Conservation (phyloP, 495 filamentous ascomycete species). For the Pyrenula aspistea region DNA sequence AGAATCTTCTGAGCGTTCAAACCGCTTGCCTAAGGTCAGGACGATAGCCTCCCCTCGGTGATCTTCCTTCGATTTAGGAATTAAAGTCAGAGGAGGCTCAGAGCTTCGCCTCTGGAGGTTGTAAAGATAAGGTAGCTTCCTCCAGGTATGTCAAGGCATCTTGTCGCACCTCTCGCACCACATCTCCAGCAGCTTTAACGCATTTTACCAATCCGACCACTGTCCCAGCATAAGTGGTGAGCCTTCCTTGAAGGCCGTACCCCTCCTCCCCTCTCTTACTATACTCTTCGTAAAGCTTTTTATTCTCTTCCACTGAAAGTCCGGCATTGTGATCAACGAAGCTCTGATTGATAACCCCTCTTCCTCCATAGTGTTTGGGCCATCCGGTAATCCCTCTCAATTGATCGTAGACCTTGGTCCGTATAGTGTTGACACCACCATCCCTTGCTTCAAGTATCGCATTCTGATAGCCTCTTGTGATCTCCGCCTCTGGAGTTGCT, state of each 20-base stretch:
- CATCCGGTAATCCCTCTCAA: slow-evolving; percentile 52
- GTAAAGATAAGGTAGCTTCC: not conserved
- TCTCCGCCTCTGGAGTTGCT: slow-evolving; percentile 42
- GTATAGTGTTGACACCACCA: slow-evolving; percentile 49
- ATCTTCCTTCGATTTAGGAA: not conserved
- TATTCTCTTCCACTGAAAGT: slow-evolving; percentile 38
- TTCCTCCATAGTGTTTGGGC: slow-evolving; percentile 48
- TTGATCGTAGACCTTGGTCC: slow-evolving; percentile 56
- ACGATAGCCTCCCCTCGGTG: not conserved
- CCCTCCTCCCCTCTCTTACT: slow-evolving; percentile 34
- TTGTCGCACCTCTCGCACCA: slow-evolving; percentile 7
- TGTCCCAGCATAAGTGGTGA: slow-evolving; percentile 54
- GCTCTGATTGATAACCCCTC: slow-evolving; percentile 50
- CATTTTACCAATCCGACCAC: slow-evolving; percentile 25
- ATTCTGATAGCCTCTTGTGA: slow-evolving; percentile 42
- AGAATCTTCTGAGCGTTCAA: not conserved
- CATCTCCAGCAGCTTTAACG: slow-evolving; percentile 15
- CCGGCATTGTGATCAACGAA: slow-evolving; percentile 40
- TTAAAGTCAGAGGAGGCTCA: not conserved
- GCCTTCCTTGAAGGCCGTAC: slow-evolving; percentile 41
- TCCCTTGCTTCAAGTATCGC: slow-evolving; percentile 46
- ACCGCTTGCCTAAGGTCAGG: not conserved
- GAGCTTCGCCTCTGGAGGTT: not conserved
- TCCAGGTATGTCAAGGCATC: not conserved
- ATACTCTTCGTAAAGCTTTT: slow-evolving; percentile 36